Evolutionary conservation across 2,329 filamentous ascomycete genomes (phyloP).

Genomic region (Helminthosporium solani): DNA sequence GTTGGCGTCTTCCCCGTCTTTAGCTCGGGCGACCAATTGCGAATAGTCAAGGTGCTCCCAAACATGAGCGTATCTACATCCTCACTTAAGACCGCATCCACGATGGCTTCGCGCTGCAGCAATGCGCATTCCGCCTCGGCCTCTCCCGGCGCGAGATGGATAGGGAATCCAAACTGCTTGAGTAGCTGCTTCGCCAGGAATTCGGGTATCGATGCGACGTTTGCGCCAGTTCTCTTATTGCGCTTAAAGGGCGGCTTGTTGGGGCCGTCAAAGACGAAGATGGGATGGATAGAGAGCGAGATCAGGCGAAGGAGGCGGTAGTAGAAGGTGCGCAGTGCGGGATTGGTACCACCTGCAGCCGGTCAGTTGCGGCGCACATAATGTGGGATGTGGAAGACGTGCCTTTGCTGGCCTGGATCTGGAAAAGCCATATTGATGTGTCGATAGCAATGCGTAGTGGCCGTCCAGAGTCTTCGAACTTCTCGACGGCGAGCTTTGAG

Average conservation of each 20-base stretch:
- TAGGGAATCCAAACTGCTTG: conserved; percentile 78
- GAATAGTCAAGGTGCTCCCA: conserved; percentile 74
- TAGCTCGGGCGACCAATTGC: conserved; percentile 79
- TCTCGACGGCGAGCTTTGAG: conserved; percentile 76
- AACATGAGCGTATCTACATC: conserved; percentile 99
- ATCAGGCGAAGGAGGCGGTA: conserved; percentile 82
- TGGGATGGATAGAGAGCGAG: conserved; percentile 73
- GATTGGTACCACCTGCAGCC: conserved; percentile 90
- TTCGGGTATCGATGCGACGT: conserved; percentile 66
- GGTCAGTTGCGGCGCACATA: too few relatives aligned
- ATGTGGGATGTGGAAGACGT: too few relatives aligned
- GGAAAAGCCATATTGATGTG: conserved; percentile 96
- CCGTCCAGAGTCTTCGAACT: conserved; percentile 67
- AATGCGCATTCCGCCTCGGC: conserved; percentile 94
- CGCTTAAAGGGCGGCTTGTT: conserved; percentile 86
- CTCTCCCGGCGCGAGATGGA: conserved; percentile 87
- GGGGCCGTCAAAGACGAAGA: conserved; percentile 89
- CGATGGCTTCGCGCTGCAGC: conserved; percentile 69
- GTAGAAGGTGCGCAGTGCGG: conserved; percentile 87
- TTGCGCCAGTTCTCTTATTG: conserved; percentile 68
- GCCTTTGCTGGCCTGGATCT: conserved; percentile 79
- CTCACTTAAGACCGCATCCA: conserved; percentile 88
- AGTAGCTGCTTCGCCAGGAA: conserved; percentile 82
- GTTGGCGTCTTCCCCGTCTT: conserved; percentile 70
- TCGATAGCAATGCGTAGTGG: conserved; percentile 89